Percentiles rank a stretch among this genome's conserved stretches.
These are phyloP conservation scores for Nidula microcarpa DNA, from an alignment of 768 basidiomycete species.

Conservation along the genomic window DNA sequence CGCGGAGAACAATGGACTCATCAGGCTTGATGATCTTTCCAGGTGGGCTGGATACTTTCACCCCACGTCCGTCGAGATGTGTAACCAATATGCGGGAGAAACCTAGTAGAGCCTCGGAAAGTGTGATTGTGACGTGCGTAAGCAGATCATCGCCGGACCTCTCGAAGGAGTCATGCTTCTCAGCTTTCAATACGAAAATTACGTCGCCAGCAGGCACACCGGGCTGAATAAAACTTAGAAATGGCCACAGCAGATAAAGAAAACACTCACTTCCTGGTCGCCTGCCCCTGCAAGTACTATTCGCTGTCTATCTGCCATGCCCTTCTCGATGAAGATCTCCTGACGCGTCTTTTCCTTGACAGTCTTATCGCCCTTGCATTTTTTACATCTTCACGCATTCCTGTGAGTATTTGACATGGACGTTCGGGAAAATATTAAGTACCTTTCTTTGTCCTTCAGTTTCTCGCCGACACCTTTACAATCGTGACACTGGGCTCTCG, in stretches of 20 bases:
- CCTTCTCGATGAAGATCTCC: constrained; percentile 83
- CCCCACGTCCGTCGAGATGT: constrained; percentile 92
- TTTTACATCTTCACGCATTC: constrained; percentile 71
- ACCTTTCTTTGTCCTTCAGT: constrained; percentile 84
- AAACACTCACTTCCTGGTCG: constrained; percentile 70
- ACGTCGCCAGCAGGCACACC: constrained; percentile 88
- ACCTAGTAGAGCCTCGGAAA: constrained; percentile 94
- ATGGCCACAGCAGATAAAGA: neutral
- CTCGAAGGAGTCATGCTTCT: constrained; percentile 77
- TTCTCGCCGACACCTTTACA: constrained; percentile 70
- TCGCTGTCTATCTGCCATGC: constrained; percentile 78
- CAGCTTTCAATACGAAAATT: constrained; percentile 70
- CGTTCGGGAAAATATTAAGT: constrained; percentile 11
- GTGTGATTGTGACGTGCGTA: constrained; percentile 77
- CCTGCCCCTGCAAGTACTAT: constrained; percentile 91
- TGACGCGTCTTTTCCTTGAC: constrained; percentile 87
- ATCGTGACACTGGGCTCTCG: constrained; percentile 58
- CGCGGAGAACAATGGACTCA: constrained; percentile 69
- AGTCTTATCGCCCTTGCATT: constrained; percentile 86
- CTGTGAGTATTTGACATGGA: neutral
- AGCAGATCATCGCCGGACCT: constrained; percentile 80
- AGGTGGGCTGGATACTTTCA: constrained; percentile 70
- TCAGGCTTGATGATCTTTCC: constrained; percentile 75
- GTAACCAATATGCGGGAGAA: constrained; percentile 88
- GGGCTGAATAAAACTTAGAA: constrained; percentile 46